Percentiles rank a stretch among this genome's conserved stretches.
Conservation (phyloP, 2,329 filamentous ascomycete genomes). For the Aureobasidium mangrovei region DNA sequence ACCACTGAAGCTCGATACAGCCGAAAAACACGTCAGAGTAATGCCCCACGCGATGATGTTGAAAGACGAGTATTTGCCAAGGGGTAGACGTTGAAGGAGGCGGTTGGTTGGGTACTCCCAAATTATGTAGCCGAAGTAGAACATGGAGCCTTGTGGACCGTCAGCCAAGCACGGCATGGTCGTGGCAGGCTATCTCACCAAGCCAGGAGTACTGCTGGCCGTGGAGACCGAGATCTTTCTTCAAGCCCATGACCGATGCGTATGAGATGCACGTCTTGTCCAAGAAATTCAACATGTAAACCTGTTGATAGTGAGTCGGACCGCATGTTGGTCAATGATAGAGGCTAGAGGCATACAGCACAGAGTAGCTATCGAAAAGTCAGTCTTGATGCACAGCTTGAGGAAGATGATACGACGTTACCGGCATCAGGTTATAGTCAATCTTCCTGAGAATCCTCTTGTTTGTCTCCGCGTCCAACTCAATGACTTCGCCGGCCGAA, state of each 20-base stretch:
- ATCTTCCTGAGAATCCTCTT: conserved; percentile 50
- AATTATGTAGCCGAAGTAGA: conserved; percentile 47
- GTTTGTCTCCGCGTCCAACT: conserved; percentile 48
- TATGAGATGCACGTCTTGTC: neutral
- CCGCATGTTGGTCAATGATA: conserved; percentile 33
- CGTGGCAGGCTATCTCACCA: neutral
- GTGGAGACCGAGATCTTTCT: conserved; percentile 36
- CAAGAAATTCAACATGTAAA: neutral
- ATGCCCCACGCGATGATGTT: conserved; percentile 57
- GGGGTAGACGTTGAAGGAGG: conserved; percentile 53
- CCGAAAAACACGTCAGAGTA: conserved; percentile 54
- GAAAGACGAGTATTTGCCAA: conserved; percentile 57
- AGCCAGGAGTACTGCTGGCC: conserved; percentile 47
- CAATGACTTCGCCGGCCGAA: conserved; percentile 39
- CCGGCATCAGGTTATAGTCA: conserved; percentile 53
- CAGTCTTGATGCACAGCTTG: too few species aligned
- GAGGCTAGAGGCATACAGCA: too few species aligned
- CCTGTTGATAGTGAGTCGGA: conserved; percentile 13
- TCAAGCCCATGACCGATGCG: conserved; percentile 14
- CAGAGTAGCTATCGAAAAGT: too few species aligned
- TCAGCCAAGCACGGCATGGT: neutral
- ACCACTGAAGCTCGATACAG: conserved; percentile 50
- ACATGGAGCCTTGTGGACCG: conserved; percentile 31
- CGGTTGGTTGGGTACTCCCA: conserved; percentile 61
- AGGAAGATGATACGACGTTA: conserved; percentile 17